Conservation (phyloP, 1,139 yeast genomes). For the Groenewaldozyma sp. region DNA sequence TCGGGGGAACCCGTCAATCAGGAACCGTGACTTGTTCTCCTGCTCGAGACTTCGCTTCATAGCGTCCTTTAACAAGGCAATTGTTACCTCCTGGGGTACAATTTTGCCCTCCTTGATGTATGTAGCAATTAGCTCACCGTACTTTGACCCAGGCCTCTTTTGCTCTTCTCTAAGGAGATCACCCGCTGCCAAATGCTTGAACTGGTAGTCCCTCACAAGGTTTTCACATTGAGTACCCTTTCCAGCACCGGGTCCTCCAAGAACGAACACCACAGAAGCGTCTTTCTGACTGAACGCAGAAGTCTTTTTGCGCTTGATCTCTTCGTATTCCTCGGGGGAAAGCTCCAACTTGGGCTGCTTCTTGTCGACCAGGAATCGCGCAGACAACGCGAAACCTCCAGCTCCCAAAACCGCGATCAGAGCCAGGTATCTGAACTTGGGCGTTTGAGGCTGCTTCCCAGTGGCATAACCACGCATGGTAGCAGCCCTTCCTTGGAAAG, state of each 20-base stretch:
- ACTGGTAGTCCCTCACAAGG: constrained; percentile 69
- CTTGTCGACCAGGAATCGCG: constrained; percentile 41
- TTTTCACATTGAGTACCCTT: constrained; percentile 94
- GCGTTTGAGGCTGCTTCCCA: constrained; percentile 19
- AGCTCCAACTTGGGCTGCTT: constrained; percentile 36
- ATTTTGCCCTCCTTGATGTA: constrained; percentile 81
- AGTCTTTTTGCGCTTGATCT: constrained; percentile 1
- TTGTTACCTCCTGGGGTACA: constrained; percentile 93
- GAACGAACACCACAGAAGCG: constrained; percentile 74
- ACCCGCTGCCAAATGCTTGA: constrained; percentile 89
- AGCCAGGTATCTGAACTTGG: constrained; percentile 28
- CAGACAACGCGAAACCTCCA: constrained; percentile 44
- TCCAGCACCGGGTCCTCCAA: constrained; percentile 82
- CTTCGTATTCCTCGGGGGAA: constrained; percentile 7
- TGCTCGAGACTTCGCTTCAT: constrained; percentile 44
- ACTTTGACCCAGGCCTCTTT: constrained; percentile 67
- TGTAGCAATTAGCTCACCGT: constrained; percentile 75
- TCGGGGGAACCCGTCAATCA: constrained; percentile 95
- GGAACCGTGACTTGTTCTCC: constrained; percentile 52
- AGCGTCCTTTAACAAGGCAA: constrained; percentile 74
- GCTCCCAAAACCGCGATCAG: constrained; percentile 29
- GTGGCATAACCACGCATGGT: constrained; percentile 10
- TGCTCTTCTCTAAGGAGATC: constrained; percentile 92
- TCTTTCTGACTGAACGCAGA: constrained; percentile 50
- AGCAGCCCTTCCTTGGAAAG: neutral